phyloP scores from a whole-genome alignment of 495 filamentous ascomycete species.

The Sordaria brevicollis region DNA sequence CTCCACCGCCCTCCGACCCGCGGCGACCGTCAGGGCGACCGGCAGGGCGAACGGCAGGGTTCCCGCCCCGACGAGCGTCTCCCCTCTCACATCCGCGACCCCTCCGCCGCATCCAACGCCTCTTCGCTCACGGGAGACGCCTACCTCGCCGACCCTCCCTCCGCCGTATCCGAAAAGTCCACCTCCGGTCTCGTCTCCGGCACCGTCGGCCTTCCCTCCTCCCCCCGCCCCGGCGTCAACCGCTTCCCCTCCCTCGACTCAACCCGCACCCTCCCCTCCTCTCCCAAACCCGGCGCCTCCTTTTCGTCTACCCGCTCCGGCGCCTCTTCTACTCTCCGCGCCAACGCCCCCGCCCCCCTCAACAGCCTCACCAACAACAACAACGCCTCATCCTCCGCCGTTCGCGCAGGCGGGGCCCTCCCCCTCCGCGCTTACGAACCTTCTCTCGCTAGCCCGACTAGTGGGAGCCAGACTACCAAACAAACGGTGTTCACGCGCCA shows the following conservation, averaged over 20 bases:
- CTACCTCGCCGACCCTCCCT: slow-evolving; percentile 27
- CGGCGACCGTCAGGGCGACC: slow-evolving; percentile 2
- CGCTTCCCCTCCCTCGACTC: slow-evolving; percentile 35
- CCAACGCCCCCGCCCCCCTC: slow-evolving; percentile 8
- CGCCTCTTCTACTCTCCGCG: slow-evolving; percentile 11
- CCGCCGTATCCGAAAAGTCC: slow-evolving; percentile 32
- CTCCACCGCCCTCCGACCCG: slow-evolving; percentile 7
- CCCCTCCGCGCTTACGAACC: slow-evolving; percentile 57
- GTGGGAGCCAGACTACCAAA: slow-evolving; percentile 46
- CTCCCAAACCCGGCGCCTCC: slow-evolving; percentile 28
- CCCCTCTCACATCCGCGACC: slow-evolving; percentile 23
- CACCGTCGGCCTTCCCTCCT: slow-evolving; percentile 32
- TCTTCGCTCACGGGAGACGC: neutral
- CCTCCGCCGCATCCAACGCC: slow-evolving; percentile 17
- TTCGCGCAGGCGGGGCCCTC: slow-evolving; percentile 39
- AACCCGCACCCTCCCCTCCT: slow-evolving; percentile 22
- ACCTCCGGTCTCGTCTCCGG: slow-evolving; percentile 20
- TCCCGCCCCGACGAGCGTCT: slow-evolving; percentile 1
- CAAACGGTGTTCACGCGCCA: slow-evolving; percentile 68
- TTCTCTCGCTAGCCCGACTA: slow-evolving; percentile 35
- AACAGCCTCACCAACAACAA: slow-evolving; percentile 7
- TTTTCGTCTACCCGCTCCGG: neutral
- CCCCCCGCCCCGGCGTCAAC: slow-evolving; percentile 34
- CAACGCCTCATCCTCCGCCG: slow-evolving; percentile 13
- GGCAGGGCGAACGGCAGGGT: neutral